Percentiles rank a stretch among this genome's conserved stretches.
Conservation (phyloP, 805 yeast species). For the Metschnikowia corniflorae region DNA sequence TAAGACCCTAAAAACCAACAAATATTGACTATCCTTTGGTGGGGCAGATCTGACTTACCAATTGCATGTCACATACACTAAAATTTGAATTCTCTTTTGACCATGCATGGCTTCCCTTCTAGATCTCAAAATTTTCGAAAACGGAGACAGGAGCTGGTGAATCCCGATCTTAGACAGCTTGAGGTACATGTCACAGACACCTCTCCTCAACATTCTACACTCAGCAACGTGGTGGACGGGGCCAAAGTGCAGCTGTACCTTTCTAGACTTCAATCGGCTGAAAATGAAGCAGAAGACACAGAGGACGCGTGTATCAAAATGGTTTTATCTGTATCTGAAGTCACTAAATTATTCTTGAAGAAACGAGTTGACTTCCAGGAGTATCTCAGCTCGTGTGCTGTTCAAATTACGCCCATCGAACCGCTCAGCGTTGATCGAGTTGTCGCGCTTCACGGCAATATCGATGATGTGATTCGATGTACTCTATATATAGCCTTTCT, state of each 20-base stretch:
- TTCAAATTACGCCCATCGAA: too few relatives aligned
- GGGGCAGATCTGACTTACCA: too few relatives aligned
- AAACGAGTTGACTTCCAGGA: too few relatives aligned
- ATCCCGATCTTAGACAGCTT: neutral
- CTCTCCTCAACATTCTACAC: neutral
- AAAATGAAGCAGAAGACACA: slow-evolving; percentile 6
- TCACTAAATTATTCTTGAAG: too few relatives aligned
- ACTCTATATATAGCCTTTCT: slow-evolving; percentile 26
- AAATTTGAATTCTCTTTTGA: too few relatives aligned
- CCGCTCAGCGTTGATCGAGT: slow-evolving; percentile 31
- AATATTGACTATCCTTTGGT: too few relatives aligned
- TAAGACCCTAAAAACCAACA: too few relatives aligned
- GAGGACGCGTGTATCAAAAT: slow-evolving; percentile 18
- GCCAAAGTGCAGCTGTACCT: slow-evolving; percentile 25
- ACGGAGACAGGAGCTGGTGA: slow-evolving; percentile 8
- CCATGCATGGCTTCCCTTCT: too few relatives aligned
- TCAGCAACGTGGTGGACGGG: slow-evolving; percentile 20
- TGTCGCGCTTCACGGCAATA: slow-evolving; percentile 28
- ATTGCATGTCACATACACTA: too few relatives aligned
- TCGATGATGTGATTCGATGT: slow-evolving; percentile 21
- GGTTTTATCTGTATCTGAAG: slow-evolving; percentile 24
- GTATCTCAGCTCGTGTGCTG: too few relatives aligned
- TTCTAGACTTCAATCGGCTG: slow-evolving; percentile 15
- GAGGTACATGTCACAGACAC: slow-evolving; percentile 4
- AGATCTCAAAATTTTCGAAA: slow-evolving; percentile 3